Conservation (phyloP, 345 rosid species). For the Isatis tinctoria region DNA sequence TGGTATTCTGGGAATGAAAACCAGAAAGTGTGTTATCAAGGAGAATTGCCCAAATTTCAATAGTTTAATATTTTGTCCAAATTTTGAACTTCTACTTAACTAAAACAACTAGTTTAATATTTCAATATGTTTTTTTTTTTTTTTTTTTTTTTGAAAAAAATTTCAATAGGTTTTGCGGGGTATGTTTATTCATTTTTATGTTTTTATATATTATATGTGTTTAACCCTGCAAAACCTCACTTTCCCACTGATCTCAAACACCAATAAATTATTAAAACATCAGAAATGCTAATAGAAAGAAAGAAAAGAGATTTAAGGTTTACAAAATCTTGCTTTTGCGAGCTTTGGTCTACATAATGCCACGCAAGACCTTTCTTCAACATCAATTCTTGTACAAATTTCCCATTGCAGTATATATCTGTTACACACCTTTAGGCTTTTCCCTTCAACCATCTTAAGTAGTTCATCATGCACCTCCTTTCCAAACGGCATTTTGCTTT, state of each 20-base stretch:
- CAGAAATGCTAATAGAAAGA: background rate
- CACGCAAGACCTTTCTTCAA: constrained; percentile 83
- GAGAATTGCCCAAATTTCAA: no score
- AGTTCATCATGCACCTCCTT: constrained; percentile 66
- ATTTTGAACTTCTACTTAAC: no score
- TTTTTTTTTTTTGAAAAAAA: no score
- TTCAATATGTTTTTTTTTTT: no score
- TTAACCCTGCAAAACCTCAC: no score
- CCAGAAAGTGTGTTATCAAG: no score
- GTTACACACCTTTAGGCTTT: constrained; percentile 64
- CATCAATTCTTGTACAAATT: constrained; percentile 58
- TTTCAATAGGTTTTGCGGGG: no score
- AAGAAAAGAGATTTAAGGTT: background rate
- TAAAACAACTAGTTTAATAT: no score
- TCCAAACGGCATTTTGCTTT: constrained; percentile 71
- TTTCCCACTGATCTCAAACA: constrained; percentile 61
- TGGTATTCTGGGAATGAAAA: no score
- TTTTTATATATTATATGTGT: no score
- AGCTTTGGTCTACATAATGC: constrained; percentile 63
- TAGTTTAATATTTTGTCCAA: no score
- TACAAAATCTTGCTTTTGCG: constrained; percentile 39
- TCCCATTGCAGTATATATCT: constrained; percentile 69
- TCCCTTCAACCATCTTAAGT: constrained; percentile 56
- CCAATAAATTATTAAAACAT: background rate
- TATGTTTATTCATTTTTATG: no score